Conservation (phyloP, 192 early-diverging fungal genomes). For the Geranomyces variabilis region DNA sequence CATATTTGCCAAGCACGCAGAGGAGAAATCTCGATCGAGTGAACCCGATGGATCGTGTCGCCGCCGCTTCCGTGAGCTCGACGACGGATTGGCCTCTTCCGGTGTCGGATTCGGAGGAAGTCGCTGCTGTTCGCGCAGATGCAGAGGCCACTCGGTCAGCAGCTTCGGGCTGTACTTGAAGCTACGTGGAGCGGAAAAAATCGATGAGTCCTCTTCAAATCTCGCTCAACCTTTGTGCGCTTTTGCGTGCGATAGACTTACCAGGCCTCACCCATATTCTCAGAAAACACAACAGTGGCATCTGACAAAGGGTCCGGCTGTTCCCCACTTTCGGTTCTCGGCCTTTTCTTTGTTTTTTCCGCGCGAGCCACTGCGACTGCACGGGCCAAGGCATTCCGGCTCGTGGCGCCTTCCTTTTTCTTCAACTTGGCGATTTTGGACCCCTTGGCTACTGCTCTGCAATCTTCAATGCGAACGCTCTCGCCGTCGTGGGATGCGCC, state of each 20-base stretch:
- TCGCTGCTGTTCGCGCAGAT: slow-evolving; percentile 29
- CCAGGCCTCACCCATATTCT: slow-evolving; percentile 59
- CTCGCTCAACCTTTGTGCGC: neutral
- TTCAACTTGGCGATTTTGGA: slow-evolving; percentile 43
- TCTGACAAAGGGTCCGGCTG: slow-evolving; percentile 16
- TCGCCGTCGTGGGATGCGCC: slow-evolving; percentile 73
- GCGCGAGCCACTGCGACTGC: slow-evolving; percentile 34
- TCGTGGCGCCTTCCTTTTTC: slow-evolving; percentile 45
- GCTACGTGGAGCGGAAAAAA: slow-evolving; percentile 35
- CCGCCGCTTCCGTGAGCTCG: slow-evolving; percentile 1
- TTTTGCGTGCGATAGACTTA: slow-evolving; percentile 16
- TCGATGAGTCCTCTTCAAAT: neutral
- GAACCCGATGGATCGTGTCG: slow-evolving; percentile 6
- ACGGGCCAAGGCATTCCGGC: slow-evolving; percentile 40
- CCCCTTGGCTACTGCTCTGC: slow-evolving; percentile 55
- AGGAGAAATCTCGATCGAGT: neutral
- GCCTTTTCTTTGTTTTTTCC: slow-evolving; percentile 25
- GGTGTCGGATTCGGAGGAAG: neutral
- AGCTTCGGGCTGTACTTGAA: slow-evolving; percentile 58
- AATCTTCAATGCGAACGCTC: slow-evolving; percentile 66
- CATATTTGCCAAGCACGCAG: slow-evolving; percentile 32
- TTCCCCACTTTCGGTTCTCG: neutral
- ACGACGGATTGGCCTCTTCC: neutral
- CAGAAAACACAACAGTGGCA: slow-evolving; percentile 59
- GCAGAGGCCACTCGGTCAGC: slow-evolving; percentile 51